Percentiles rank a stretch among this genome's conserved stretches.
Conservation (phyloP, 164 flowering plant genomes). For the Warburgia ugandensis region DNA sequence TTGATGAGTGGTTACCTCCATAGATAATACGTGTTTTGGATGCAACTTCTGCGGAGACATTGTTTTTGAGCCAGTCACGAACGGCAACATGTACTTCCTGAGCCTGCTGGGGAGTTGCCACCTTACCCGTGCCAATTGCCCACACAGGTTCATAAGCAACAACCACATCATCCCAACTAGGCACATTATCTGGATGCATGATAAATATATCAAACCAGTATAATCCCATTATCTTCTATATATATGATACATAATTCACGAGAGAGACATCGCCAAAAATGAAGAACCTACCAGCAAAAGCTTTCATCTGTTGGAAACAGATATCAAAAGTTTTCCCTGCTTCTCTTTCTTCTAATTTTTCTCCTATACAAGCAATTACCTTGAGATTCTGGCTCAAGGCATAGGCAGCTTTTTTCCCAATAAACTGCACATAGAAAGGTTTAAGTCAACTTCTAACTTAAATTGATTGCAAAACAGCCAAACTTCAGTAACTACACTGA, state of each 20-base stretch:
- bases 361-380: conserved; percentile 97
- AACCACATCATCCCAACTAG: conserved; percentile 89
- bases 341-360: conserved; percentile 79
- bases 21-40: conserved; percentile 89
- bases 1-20: conserved; percentile 57
- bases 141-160: conserved; percentile 97
- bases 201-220: no score
- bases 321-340: conserved; percentile 97
- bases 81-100: conserved; percentile 95
- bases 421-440: conserved; percentile 45
- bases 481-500: no score
- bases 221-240: no score
- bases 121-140: conserved; percentile 99
- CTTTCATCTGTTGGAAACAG: conserved; percentile 85
- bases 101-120: conserved; percentile 87
- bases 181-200: conserved; percentile 79
- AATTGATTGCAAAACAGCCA: no score
- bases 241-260: no score
- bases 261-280: neutral
- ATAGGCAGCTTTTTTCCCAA: conserved; percentile 98
- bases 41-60: conserved; percentile 82
- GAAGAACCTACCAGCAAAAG: conserved; percentile 56
- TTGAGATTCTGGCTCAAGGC: conserved; percentile 77
- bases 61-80: conserved; percentile 91
- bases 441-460: neutral